Evolutionary conservation across 306 rosid species (phyloP), one percentile per base, ranked within the genome.

Genomic region (Prunus persica): DNA sequence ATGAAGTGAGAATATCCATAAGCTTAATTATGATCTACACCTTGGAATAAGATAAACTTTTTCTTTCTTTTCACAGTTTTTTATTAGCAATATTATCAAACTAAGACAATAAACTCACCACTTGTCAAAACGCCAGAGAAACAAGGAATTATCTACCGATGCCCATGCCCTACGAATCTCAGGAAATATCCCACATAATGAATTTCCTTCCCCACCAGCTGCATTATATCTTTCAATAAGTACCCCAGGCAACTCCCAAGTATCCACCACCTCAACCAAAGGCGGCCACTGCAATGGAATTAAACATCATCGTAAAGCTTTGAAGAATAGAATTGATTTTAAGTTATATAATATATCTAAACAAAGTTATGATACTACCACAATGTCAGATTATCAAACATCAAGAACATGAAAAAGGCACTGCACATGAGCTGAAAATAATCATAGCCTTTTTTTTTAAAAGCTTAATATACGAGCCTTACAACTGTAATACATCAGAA

Each of bases 131-230:
- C 96, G 98, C 98, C 98, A 95, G 51, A 95, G 96, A 84, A 92
- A 95, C 83, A 95, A 85, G 64, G 97, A 87, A 76, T 89, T 95
- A 76, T 95, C 97, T 22, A 95, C 96, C 3, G 97, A 89, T 3
- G 98, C 98, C 98, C 98, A 95, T 2, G 98, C 98, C 80, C 98
- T 84, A 25, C 91, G 89, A 63, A 95, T 92, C 84, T 95, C 97
- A 0, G 97, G 97, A 83, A 95, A 95, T 75, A 95, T 92, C 80
- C 98, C 97, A 82, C 98, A 90, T 79, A 92, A 88, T 18, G 97
- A 94, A 73, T 97, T 95, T 73, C 98, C 98, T 82, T 95, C 98
- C 79, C 98, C 97, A 41, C 97, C 97, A 64, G 97, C 93, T 24
- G 97, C 88, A 82, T 89, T 95, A 76, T 95, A 95, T 73, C 98